phyloP scores from a whole-genome alignment of 2,329 filamentous ascomycete species.

The Penicillium sp. region DNA sequence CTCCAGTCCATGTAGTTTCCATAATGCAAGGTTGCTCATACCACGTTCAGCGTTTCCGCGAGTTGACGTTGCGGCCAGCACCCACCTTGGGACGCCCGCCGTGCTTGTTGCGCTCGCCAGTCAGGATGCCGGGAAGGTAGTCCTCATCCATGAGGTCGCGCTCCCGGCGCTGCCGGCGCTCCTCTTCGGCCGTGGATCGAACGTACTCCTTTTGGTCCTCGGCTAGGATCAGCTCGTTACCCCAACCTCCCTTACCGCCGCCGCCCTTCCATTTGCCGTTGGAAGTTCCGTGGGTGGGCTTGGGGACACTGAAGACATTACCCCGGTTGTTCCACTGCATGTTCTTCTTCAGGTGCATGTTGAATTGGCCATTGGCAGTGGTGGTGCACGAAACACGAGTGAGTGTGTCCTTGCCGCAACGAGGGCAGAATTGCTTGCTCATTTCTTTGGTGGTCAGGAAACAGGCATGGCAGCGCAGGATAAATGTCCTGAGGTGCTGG shows the following conservation, averaged over 20 bases:
- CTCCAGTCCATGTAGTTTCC: constrained; percentile 22
- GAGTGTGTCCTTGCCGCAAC: constrained; percentile 84
- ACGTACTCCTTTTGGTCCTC: constrained; percentile 96
- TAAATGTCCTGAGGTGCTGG: constrained; percentile 79
- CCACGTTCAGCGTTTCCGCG: constrained; percentile 54
- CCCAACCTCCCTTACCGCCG: constrained; percentile 86
- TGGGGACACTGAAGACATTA: constrained; percentile 89
- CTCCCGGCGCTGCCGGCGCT: constrained; percentile 59
- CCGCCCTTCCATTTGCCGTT: constrained; percentile 68
- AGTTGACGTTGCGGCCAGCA: constrained; percentile 82
- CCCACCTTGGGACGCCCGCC: constrained; percentile 75
- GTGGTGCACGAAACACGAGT: constrained; percentile 84
- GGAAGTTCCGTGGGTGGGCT: constrained; percentile 75
- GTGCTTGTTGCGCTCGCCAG: constrained; percentile 66
- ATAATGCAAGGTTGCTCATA: constrained; percentile 21
- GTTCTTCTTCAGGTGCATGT: constrained; percentile 84
- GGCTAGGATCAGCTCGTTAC: constrained; percentile 74
- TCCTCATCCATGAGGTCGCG: constrained; percentile 94
- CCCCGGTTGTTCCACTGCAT: constrained; percentile 95
- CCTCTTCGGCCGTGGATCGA: constrained; percentile 61
- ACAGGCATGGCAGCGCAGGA: constrained; percentile 90
- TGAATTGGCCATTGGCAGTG: constrained; percentile 74
- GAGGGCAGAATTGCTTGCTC: constrained; percentile 85
- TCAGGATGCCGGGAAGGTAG: constrained; percentile 81
- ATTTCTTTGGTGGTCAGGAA: constrained; percentile 83